Base-by-base conservation (phyloP, 2,329 filamentous ascomycete species). In the Aspergillus clavatus region DNA sequence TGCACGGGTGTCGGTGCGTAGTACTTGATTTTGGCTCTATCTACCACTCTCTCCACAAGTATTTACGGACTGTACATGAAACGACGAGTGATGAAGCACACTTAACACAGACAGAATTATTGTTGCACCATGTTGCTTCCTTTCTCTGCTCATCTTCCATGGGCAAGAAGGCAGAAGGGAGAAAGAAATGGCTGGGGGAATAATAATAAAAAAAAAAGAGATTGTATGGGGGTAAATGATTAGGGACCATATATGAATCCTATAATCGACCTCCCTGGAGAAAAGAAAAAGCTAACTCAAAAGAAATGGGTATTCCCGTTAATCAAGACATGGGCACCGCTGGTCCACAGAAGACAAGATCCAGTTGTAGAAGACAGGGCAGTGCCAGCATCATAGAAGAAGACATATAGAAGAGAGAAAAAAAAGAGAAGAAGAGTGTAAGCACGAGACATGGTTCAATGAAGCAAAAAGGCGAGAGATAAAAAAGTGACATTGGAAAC, bases 381-480 rank as follows among this genome's bases (percentile, higher is more conserved):
- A 35, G 31, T 35, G 26, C 38, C 11, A 14, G 18, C 29, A 22
- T 24, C 26, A 21, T 41, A 41, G 26, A 41, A 22, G 24, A 41
- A 36, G 40, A 33, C 33, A 33, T 42, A 42, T 42, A 42, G 31
- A 38, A 40, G 22, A 16, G 31, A n/a, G 22, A 28, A 42, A n/a
- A 28, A 10, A 36, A 24, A 36, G 22, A 43, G 14, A 27, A 7
- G 19, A 38, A 44, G 18, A 14, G 38, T 16, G 24, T 21, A 24
- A 47, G 10, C 4, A 26, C 24, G 28, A 12, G 8, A 44, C 21
- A 21, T 19, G 24, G 8, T 5, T 24, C 24, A 43, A 14, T 10
- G 23, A 19, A 11, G 41, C 7, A 45, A 27, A 16, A 42, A 39
- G 39, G 28, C 31, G 23, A 10, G 38, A 23, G 3, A 26, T 40